These are phyloP conservation scores for Cucumis melo DNA, from an alignment of 306 rosid genomes.

Conservation along the genomic window DNA sequence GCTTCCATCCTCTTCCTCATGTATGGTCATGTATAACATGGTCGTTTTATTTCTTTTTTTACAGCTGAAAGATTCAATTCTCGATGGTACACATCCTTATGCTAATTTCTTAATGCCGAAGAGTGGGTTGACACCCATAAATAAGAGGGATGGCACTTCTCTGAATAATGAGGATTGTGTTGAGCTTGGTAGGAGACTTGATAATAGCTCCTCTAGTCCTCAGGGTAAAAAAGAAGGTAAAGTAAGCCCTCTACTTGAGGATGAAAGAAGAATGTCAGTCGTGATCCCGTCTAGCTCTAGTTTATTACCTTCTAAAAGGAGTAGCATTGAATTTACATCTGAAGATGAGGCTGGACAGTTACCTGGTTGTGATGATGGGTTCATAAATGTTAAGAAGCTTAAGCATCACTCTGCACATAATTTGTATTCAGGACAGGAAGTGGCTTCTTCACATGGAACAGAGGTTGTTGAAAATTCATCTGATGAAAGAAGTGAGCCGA, in stretches of 20 bases:
- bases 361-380: constrained; percentile 16
- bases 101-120: constrained; percentile 35
- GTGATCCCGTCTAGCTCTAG: constrained; percentile 8
- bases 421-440: constrained; percentile 15
- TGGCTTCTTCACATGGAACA: constrained; percentile 13
- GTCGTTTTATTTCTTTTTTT: constrained; percentile 5
- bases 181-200: constrained; percentile 13
- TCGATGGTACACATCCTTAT: constrained; percentile 42
- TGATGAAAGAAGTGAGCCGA: constrained; percentile 7
- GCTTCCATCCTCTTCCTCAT: not conserved
- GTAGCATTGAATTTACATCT: constrained; percentile 8
- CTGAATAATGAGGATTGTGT: constrained; percentile 10
- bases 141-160: constrained; percentile 6
- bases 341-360: constrained; percentile 9
- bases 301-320: constrained; percentile 28
- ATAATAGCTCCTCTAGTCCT: constrained; percentile 10
- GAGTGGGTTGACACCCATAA: constrained; percentile 29
- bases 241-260: constrained; percentile 11
- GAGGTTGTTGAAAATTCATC: constrained; percentile 18
- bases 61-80: constrained; percentile 58
- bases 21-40: constrained; percentile 2
- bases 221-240: constrained; percentile 20
- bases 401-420: constrained; percentile 18
- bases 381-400: constrained; percentile 23
- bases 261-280: constrained; percentile 9